Evolutionary conservation across 371 early-diverging fungal genomes (phyloP).

Genomic region (Haplosporangium sp.): DNA sequence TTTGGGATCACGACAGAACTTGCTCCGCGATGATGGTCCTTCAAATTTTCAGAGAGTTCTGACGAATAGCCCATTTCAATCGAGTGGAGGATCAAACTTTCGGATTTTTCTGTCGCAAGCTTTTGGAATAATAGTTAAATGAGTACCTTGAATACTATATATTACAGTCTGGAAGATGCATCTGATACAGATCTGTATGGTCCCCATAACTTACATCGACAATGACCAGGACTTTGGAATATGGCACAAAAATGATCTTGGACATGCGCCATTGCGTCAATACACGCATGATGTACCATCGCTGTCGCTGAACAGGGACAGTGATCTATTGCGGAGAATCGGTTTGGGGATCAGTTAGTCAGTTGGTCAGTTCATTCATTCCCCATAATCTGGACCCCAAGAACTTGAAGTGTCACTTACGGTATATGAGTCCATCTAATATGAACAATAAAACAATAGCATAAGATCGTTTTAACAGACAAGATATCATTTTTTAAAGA

Average conservation of each 20-base stretch:
- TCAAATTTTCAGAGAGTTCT: neutral
- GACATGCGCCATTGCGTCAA: constrained; percentile 53
- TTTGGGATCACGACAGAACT: neutral
- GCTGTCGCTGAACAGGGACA: constrained; percentile 40
- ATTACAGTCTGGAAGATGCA: too few relatives aligned
- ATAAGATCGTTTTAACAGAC: too few relatives aligned
- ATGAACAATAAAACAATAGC: neutral
- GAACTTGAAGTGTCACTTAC: neutral
- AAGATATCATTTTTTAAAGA: neutral
- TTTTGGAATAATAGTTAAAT: neutral
- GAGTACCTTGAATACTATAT: neutral
- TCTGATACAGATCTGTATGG: neutral
- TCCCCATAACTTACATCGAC: constrained; percentile 30
- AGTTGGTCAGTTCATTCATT: too few relatives aligned
- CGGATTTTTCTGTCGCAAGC: constrained; percentile 41
- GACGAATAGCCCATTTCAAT: constrained; percentile 36
- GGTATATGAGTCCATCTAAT: constrained; percentile 43
- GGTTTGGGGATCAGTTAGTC: too few relatives aligned
- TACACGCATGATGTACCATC: constrained; percentile 45
- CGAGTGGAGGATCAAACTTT: constrained; percentile 41
- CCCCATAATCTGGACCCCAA: too few relatives aligned
- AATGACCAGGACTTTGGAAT: constrained; percentile 45
- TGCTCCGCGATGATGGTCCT: neutral
- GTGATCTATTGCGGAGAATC: constrained; percentile 5
- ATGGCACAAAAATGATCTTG: constrained; percentile 37